A percentile compares a stretch with the other conserved stretches of the same genome.
These are phyloP conservation scores for Chiua virens DNA, from an alignment of 768 basidiomycete species.

Conservation along the genomic window DNA sequence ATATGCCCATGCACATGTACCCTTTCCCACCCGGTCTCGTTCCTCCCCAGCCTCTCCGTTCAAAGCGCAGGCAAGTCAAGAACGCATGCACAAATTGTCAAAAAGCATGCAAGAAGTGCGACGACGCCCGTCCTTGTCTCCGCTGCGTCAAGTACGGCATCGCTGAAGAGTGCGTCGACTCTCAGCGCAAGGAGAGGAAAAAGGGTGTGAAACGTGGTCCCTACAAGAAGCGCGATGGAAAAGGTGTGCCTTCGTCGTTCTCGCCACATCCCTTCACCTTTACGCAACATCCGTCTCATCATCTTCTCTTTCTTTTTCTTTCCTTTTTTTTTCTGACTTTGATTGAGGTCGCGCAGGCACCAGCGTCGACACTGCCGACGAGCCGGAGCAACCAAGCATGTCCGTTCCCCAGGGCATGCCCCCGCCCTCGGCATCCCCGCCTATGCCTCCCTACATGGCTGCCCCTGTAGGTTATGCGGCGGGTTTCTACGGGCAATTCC, in stretches of 20 bases:
- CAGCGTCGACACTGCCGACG: slow-evolving; percentile 47
- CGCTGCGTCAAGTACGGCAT: slow-evolving; percentile 91
- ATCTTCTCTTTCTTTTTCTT: not conserved
- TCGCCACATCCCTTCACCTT: slow-evolving; percentile 19
- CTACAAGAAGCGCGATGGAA: slow-evolving; percentile 95
- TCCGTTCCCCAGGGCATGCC: slow-evolving; percentile 43
- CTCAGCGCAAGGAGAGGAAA: slow-evolving; percentile 89
- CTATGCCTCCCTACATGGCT: slow-evolving; percentile 50
- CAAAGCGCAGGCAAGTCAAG: slow-evolving; percentile 87
- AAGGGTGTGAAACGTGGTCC: slow-evolving; percentile 85
- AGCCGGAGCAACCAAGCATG: slow-evolving; percentile 43
- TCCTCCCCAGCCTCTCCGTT: slow-evolving; percentile 51
- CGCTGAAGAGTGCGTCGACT: slow-evolving; percentile 84
- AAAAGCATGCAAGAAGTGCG: slow-evolving; percentile 90
- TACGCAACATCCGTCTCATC: slow-evolving; percentile 11
- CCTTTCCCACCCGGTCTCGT: slow-evolving; percentile 54
- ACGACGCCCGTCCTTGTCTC: slow-evolving; percentile 88
- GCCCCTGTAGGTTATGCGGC: slow-evolving; percentile 52
- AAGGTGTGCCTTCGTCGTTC: slow-evolving; percentile 55
- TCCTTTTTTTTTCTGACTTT: slow-evolving; percentile 43
- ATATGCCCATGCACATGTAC: slow-evolving; percentile 69
- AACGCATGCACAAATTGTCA: slow-evolving; percentile 91
- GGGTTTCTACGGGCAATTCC: slow-evolving; percentile 56
- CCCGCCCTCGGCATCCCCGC: slow-evolving; percentile 46
- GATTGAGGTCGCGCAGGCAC: slow-evolving; percentile 58